Percentiles rank a stretch among this genome's conserved stretches.
phyloP scores from a whole-genome alignment of 768 basidiomycete species.

The Leccinum olivaceopallidum region DNA sequence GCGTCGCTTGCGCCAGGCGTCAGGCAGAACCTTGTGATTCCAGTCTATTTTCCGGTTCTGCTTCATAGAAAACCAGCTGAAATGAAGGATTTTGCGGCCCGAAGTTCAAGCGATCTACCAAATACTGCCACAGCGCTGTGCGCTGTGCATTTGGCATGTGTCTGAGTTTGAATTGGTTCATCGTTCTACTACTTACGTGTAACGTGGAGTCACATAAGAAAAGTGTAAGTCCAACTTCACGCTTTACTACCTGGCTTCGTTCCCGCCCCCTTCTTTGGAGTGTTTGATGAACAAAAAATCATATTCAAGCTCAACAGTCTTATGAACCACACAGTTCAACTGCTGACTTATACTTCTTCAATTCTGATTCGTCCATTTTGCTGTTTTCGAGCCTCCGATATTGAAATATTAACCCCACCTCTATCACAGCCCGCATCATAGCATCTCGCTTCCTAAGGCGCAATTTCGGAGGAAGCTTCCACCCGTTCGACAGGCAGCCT shows the following conservation, averaged over 20 bases:
- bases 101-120: not conserved
- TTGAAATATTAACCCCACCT: not conserved
- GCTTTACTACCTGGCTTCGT: too few relatives aligned
- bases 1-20: not conserved
- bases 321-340: constrained; percentile 38
- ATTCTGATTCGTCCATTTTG: constrained; percentile 37
- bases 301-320: constrained; percentile 54
- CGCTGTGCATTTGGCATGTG: too few relatives aligned
- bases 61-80: not conserved
- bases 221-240: too few relatives aligned
- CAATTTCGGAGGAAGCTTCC: too few relatives aligned
- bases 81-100: not conserved
- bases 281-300: constrained; percentile 40
- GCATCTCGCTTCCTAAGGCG: too few relatives aligned
- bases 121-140: too few relatives aligned
- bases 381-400: not conserved
- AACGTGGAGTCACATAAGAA: too few relatives aligned
- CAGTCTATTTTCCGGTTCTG: not conserved
- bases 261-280: too few relatives aligned
- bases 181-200: too few relatives aligned
- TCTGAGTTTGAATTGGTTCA: too few relatives aligned
- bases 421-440: not conserved
- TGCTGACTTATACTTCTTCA: constrained; percentile 45
- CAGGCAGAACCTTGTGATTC: not conserved
- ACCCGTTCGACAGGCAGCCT: too few relatives aligned